Conservation (phyloP, 495 filamentous ascomycete genomes). For the Xylaria bambusicola region DNA sequence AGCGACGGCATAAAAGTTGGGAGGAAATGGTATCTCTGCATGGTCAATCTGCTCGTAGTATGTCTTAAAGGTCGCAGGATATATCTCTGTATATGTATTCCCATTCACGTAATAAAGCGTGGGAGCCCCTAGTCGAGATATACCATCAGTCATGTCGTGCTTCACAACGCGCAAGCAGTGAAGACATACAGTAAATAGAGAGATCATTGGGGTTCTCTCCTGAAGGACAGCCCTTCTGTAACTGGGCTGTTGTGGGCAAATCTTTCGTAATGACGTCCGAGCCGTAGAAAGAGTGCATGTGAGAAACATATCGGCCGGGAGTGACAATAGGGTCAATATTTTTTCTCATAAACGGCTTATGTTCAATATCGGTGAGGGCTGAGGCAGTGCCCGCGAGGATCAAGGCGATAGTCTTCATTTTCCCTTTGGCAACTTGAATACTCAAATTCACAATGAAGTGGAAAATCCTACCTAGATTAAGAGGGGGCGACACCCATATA, state of each 20-base stretch:
- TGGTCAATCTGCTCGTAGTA: conserved; percentile 75
- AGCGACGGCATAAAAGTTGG: conserved; percentile 43
- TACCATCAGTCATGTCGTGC: neutral
- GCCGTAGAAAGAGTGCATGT: conserved; percentile 43
- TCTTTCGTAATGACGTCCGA: conserved; percentile 38
- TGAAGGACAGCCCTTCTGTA: conserved; percentile 38
- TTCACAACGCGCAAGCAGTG: neutral
- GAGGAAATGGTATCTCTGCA: conserved; percentile 77
- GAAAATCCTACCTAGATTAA: too few relatives aligned
- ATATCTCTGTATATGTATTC: conserved; percentile 42
- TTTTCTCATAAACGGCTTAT: conserved; percentile 40
- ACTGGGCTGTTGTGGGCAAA: conserved; percentile 36
- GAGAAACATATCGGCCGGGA: conserved; percentile 37
- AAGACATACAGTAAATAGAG: conserved; percentile 35
- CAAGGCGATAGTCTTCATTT: conserved; percentile 17
- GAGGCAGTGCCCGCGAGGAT: conserved; percentile 23
- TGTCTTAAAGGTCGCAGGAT: conserved; percentile 42
- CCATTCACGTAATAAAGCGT: conserved; percentile 42
- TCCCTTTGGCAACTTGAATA: neutral
- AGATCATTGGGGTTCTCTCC: conserved; percentile 42
- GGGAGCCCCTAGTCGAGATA: conserved; percentile 31
- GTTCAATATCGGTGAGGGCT: conserved; percentile 38
- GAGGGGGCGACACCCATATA: neutral
- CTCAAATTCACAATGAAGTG: neutral
- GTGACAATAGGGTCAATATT: conserved; percentile 41